A percentile compares a stretch with the other conserved stretches of the same genome.
phyloP scores from a whole-genome alignment of 805 yeast species.

The Barnettozyma sp. region DNA sequence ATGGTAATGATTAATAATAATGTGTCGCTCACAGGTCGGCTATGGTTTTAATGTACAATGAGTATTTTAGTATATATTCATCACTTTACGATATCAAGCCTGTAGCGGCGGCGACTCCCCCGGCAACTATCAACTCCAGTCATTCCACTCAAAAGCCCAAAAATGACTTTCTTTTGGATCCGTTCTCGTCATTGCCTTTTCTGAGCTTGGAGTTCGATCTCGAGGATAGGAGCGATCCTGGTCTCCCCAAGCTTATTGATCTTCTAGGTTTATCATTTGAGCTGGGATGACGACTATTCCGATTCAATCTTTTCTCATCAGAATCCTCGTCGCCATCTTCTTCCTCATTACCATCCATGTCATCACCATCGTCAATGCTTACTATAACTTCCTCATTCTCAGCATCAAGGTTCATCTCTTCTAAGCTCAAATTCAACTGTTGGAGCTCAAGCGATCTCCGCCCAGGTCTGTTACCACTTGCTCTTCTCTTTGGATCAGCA shows the following conservation, averaged over 20 bases:
- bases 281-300: neutral
- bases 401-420: slow-evolving; percentile 17
- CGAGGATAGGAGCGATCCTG: slow-evolving; percentile 9
- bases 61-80: neutral
- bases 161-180: slow-evolving; percentile 15
- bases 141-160: slow-evolving; percentile 15
- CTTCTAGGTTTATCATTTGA: slow-evolving; percentile 8
- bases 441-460: slow-evolving; percentile 12
- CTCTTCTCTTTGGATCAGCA: slow-evolving; percentile 2
- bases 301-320: too few relatives aligned
- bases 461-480: neutral
- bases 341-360: too few relatives aligned
- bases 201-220: slow-evolving; percentile 10
- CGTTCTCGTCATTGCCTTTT: slow-evolving; percentile 4
- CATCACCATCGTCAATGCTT: slow-evolving; percentile 5
- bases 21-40: too few relatives aligned
- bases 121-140: too few relatives aligned
- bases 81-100: too few relatives aligned
- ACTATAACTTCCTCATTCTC: neutral
- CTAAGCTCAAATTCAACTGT: slow-evolving; percentile 16
- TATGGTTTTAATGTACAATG: neutral
- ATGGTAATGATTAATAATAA: too few relatives aligned
- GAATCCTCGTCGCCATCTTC: too few relatives aligned
- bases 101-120: too few relatives aligned
- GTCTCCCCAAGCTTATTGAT: slow-evolving; percentile 14